Evolutionary conservation across 306 rosid genomes (phyloP), one percentile per base, ranked within the genome.

Genomic region (Delonix regia): DNA sequence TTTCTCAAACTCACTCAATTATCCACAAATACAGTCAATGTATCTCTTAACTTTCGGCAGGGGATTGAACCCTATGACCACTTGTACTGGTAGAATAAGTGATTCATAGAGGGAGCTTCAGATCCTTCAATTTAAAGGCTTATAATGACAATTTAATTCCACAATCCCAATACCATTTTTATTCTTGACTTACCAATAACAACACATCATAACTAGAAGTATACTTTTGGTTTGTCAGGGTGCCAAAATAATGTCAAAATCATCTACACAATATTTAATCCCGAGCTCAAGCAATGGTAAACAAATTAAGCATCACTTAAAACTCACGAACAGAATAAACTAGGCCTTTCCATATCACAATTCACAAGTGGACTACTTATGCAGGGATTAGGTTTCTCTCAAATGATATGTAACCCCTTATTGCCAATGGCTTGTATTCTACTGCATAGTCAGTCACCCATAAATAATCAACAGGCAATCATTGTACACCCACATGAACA

Each of bases 321-420:
- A 22, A 55, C 10, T 55, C 28, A 10, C 9, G 61, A 55, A 61
- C 30, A 57, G 44, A 62, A 22, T 34, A 25, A 57, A 45, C 6
- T 10, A 60, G 56, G 22, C 18, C 56, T 57, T 71, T 51, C 66
- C 24, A 24, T 21, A 44, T 44, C 7, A 15, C 24, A 47, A 15
- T 41, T 42, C 13, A 15, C 24, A 45, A 14, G 57, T 24, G 25
- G 13, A 47, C 15, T 42, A 16, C 41, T 22, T 47, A 16, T 2
- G 39, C 56, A 68, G 53, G 55, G 21, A 22, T 69, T 47, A 45
- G 27, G 42, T 47, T 69, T 48, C 59, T 51, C 74, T 69, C 57
- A 27, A 51, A 79, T 38, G 66, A 80, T 51, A 41, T 42, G n/a
- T 72, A 42, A 13, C 24, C 67, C 36, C 38, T 48, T 52, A 38